Conservation (phyloP, 1,139 yeast species). For the Lodderomyces parapsilosis region DNA sequence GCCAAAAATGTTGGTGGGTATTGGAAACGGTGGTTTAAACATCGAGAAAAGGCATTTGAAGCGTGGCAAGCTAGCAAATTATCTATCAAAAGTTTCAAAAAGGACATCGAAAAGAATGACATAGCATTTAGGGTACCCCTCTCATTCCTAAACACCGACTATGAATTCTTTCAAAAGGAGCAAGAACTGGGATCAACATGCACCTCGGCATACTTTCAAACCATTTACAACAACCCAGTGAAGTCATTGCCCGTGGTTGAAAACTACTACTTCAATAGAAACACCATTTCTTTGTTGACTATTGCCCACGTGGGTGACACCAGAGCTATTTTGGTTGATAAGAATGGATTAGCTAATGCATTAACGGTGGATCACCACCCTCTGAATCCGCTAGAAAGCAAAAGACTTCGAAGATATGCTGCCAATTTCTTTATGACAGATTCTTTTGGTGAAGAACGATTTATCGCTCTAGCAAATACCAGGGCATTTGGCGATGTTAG, state of each 20-base stretch:
- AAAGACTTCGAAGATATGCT: constrained; percentile 67
- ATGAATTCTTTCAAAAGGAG: constrained; percentile 32
- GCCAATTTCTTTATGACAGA: constrained; percentile 79
- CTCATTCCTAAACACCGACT: constrained; percentile 63
- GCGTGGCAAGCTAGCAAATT: constrained; percentile 28
- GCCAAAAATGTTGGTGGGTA: constrained; percentile 73
- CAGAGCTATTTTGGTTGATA: constrained; percentile 77
- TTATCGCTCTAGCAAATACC: constrained; percentile 83
- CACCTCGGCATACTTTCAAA: constrained; percentile 71
- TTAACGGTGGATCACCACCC: constrained; percentile 87
- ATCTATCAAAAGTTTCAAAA: constrained; percentile 16
- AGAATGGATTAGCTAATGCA: constrained; percentile 73
- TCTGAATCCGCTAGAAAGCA: constrained; percentile 73
- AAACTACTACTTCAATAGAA: constrained; percentile 66
- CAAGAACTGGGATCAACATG: constrained; percentile 76
- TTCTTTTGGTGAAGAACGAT: constrained; percentile 91
- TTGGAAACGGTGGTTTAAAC: constrained; percentile 77
- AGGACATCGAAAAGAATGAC: constrained; percentile 41
- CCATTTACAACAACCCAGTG: constrained; percentile 36
- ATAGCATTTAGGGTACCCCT: constrained; percentile 58
- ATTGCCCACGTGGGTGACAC: constrained; percentile 97
- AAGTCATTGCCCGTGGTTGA: constrained; percentile 31
- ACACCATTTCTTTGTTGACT: constrained; percentile 66
- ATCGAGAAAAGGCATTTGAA: constrained; percentile 43
- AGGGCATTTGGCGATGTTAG: constrained; percentile 87